These are phyloP conservation scores for Helminthosporium solani DNA, from an alignment of 2,329 filamentous ascomycete genomes.

Conservation along the genomic window DNA sequence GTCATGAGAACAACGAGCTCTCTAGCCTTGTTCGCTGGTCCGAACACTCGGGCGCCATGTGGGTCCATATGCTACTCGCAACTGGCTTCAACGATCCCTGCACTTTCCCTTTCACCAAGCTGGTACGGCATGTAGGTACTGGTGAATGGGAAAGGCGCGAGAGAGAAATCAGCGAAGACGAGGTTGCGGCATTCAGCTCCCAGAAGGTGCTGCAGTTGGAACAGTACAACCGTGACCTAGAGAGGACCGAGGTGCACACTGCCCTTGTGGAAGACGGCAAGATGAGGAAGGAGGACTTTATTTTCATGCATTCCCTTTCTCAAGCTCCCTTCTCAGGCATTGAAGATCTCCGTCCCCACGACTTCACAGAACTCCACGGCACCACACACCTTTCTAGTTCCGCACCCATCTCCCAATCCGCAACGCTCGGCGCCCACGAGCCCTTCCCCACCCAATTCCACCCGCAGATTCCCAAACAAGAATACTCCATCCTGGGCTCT, in stretches of 20 bases:
- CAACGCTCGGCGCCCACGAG: too few relatives aligned
- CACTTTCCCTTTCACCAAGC: slow-evolving; percentile 35
- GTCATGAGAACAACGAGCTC: slow-evolving; percentile 25
- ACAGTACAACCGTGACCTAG: slow-evolving; percentile 4
- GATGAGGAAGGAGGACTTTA: neutral
- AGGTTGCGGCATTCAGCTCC: slow-evolving; percentile 3
- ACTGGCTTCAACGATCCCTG: slow-evolving; percentile 34
- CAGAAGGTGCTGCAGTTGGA: slow-evolving; percentile 7
- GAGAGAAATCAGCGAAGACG: slow-evolving; percentile 15
- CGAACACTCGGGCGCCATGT: slow-evolving; percentile 38
- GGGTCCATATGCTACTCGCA: slow-evolving; percentile 21
- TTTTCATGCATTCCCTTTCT: too few relatives aligned
- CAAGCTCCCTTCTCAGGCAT: too few relatives aligned
- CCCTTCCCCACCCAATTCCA: too few relatives aligned
- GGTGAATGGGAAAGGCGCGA: slow-evolving; percentile 21
- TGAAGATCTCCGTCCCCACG: too few relatives aligned
- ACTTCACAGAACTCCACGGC: too few relatives aligned
- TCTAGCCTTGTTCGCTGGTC: slow-evolving; percentile 40
- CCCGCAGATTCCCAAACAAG: too few relatives aligned
- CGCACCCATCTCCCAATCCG: too few relatives aligned
- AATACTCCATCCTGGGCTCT: too few relatives aligned
- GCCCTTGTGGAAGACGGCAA: neutral
- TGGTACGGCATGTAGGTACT: slow-evolving; percentile 11
- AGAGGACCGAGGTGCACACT: slow-evolving; percentile 1
- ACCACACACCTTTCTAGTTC: too few relatives aligned